These are phyloP conservation scores for Penicillium occitanis DNA, from an alignment of 2,329 filamentous ascomycete species.

Conservation along the genomic window DNA sequence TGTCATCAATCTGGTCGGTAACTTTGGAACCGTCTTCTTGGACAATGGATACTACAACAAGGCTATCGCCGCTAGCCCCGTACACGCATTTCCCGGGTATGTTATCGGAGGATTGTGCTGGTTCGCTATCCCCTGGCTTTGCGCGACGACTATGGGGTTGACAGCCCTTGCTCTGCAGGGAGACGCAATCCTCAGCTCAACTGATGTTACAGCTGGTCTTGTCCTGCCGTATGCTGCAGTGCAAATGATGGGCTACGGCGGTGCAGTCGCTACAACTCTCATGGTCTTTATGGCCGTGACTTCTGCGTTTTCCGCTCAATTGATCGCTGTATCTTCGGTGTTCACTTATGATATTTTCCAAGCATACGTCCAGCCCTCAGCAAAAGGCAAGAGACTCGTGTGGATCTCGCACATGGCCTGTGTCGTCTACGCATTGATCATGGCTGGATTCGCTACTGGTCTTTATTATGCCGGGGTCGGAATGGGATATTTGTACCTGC, in stretches of 20 bases:
- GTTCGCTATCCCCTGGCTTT: constrained; percentile 92
- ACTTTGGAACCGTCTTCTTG: constrained; percentile 80
- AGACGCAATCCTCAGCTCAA: constrained; percentile 68
- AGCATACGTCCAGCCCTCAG: constrained; percentile 77
- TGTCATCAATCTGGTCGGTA: constrained; percentile 83
- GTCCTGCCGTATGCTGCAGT: constrained; percentile 84
- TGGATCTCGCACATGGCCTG: constrained; percentile 75
- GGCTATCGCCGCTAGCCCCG: constrained; percentile 81
- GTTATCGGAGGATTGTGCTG: constrained; percentile 81
- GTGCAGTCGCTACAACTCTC: constrained; percentile 73
- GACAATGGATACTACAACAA: constrained; percentile 92
- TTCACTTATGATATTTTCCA: constrained; percentile 87
- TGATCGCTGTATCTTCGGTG: constrained; percentile 86
- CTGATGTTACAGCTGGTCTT: constrained; percentile 77
- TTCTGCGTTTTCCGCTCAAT: constrained; percentile 74
- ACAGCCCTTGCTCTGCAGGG: constrained; percentile 76
- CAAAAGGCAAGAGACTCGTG: constrained; percentile 73
- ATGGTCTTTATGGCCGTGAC: constrained; percentile 92
- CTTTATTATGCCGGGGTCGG: constrained; percentile 72
- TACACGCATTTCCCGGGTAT: constrained; percentile 84
- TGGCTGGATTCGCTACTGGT: constrained; percentile 75
- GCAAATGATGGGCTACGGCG: constrained; percentile 76
- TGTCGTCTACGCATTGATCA: constrained; percentile 71
- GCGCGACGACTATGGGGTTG: constrained; percentile 84
- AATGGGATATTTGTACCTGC: constrained; percentile 84